Base-by-base conservation (phyloP, 805 yeast genomes). In the Hanseniaspora valbyensis region DNA sequence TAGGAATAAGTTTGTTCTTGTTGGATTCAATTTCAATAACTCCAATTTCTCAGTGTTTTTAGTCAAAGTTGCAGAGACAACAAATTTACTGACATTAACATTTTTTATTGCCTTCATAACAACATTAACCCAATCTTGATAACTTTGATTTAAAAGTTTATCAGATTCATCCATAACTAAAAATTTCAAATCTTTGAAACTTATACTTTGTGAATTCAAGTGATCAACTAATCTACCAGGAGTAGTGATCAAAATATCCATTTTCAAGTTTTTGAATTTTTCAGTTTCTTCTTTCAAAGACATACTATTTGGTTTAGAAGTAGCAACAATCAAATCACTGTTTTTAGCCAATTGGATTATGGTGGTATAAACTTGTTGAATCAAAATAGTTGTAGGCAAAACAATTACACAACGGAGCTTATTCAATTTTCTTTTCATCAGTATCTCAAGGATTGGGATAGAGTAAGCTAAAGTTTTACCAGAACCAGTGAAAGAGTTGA, bases 401-500 rank as follows among this genome's bases (percentile, higher is more conserved):
- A 92, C 62, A 1, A 92, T 70, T 3, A 92, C 69, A 34, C 92
- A 89, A 46, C 95, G 67, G 3, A 85, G 64, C 48, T 78, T 69
- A 1, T 94, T 89, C 2, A 87, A 87, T 1, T 74, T 68, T 52
- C 95, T 73, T 8, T 67, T 64, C 14, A 71, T 67, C 48, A 90
- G 69, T 2, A 78, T 67, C 54, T 89, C 88, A 2, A 92, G 71
- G 7, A 92, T 74, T 1, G 98, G 97, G 2, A 90, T 72, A 45
- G 79, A 72, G 60, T 90, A 90, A 2, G 96, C 94, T 50, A 92
- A 69, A 0, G 98, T 90, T 62, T 90, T 90, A 59, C 98, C 98
- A 0, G 95, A 83, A 39, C 98, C 98, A 0, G 98, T 90, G 10
- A 94, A 77, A 1, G 98, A 95, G 65, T 90, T 89, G 5, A 90